Evolutionary conservation across 2,329 filamentous ascomycete species (phyloP).

Genomic region (Pseudogymnoascus sp.): DNA sequence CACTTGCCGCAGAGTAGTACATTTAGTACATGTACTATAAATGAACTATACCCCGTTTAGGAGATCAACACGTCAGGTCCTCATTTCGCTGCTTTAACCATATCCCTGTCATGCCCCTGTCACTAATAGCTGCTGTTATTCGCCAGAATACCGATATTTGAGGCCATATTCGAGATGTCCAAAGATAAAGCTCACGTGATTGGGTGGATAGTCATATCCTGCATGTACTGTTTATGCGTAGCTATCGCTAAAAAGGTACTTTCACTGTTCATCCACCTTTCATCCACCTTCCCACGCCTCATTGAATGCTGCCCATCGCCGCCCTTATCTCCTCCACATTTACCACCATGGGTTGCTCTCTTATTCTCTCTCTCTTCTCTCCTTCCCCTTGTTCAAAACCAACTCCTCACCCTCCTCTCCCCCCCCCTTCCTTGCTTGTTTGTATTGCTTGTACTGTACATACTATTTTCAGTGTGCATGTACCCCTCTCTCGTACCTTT

Average conservation of each 20-base stretch:
- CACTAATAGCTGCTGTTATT: neutral
- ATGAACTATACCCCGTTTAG: neutral
- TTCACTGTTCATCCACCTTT: neutral
- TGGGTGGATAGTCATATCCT: neutral
- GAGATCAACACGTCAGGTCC: neutral
- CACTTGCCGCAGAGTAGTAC: neutral
- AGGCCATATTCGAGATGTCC: neutral
- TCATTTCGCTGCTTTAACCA: neutral
- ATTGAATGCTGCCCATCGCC: neutral
- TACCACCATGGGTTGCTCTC: no score
- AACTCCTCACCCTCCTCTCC: no score
- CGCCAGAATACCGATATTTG: neutral
- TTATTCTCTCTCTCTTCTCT: no score
- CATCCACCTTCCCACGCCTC: neutral
- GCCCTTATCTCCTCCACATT: neutral
- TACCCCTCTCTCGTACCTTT: neutral
- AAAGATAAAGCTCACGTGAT: constrained; percentile 1
- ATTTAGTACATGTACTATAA: neutral
- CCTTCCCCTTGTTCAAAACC: no score
- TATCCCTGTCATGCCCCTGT: neutral
- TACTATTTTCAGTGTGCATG: neutral
- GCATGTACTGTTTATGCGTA: neutral
- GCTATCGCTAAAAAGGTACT: neutral
- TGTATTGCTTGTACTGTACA: neutral
- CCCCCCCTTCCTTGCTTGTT: neutral